These are phyloP conservation scores for Fusarium cicatricum DNA, from an alignment of 2,329 filamentous ascomycete genomes.

Conservation along the genomic window DNA sequence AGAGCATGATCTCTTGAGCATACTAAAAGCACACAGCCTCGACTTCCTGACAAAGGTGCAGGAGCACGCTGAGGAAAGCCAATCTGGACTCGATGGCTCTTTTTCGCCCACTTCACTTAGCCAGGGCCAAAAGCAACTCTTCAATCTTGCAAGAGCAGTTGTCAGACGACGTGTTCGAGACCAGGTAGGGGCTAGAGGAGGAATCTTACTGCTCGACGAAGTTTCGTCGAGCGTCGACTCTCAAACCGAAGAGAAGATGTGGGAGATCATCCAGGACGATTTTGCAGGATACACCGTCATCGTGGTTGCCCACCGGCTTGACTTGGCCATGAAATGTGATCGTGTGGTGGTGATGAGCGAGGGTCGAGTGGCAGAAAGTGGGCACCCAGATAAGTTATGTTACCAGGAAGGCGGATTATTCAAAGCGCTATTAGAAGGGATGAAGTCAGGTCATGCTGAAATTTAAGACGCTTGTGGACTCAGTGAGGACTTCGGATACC, in stretches of 20 bases:
- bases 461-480: too few relatives aligned
- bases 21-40: conserved; percentile 45
- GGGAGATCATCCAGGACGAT: conserved; percentile 48
- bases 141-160: conserved; percentile 67
- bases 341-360: conserved; percentile 58
- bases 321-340: conserved; percentile 61
- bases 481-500: too few relatives aligned
- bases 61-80: conserved; percentile 38
- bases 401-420: neutral
- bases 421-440: neutral
- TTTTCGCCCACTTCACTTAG: conserved; percentile 46
- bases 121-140: conserved; percentile 68
- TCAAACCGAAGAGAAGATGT: conserved; percentile 50
- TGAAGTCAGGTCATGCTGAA: too few relatives aligned
- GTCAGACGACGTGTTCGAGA: conserved; percentile 47
- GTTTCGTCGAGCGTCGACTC: conserved; percentile 51
- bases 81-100: conserved; percentile 51
- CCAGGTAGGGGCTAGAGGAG: neutral
- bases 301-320: conserved; percentile 53
- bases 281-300: conserved; percentile 60
- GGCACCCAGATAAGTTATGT: conserved; percentile 18
- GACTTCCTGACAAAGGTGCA: conserved; percentile 36
- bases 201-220: conserved; percentile 52
- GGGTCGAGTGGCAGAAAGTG: conserved; percentile 53
- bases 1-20: conserved; percentile 39